phyloP scores from a whole-genome alignment of 2,329 filamentous ascomycete species.

The Penicillium aurantiogriseum region DNA sequence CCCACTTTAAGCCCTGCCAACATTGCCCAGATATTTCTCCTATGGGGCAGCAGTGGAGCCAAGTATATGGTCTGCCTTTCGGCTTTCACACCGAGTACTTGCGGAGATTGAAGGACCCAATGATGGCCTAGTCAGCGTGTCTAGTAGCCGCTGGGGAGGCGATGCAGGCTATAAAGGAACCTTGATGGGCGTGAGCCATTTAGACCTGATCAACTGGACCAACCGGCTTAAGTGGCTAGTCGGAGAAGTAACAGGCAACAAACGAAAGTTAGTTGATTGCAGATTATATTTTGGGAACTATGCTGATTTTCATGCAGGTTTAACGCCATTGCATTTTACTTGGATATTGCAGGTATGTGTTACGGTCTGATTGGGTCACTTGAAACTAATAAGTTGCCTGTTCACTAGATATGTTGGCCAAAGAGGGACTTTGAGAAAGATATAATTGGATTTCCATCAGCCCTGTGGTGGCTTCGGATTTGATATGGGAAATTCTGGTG shows the following conservation, averaged over 20 bases:
- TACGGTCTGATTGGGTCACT: neutral
- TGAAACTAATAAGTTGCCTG: neutral
- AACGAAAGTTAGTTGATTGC: conserved; percentile 43
- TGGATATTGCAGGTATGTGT: conserved; percentile 61
- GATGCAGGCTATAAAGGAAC: conserved; percentile 59
- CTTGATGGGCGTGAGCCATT: conserved; percentile 61
- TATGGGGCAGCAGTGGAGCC: conserved; percentile 61
- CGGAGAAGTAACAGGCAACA: conserved; percentile 56
- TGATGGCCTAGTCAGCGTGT: conserved; percentile 61
- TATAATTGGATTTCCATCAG: conserved; percentile 12
- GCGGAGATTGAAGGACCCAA: conserved; percentile 56
- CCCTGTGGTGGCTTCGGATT: conserved; percentile 1
- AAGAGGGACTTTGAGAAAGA: conserved; percentile 53
- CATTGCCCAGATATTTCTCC: conserved; percentile 54
- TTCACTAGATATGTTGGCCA: conserved; percentile 62
- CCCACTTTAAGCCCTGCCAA: neutral
- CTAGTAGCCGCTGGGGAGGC: conserved; percentile 59
- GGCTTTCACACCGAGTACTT: conserved; percentile 56
- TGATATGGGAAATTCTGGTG: conserved; percentile 20
- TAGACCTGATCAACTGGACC: conserved; percentile 67
- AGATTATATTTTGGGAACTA: neutral
- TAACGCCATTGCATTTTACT: conserved; percentile 63
- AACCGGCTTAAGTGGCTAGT: conserved; percentile 60
- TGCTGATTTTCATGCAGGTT: conserved; percentile 38
- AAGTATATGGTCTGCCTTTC: conserved; percentile 56